These are phyloP conservation scores for Nicotiana obtusifolia DNA, from an alignment of 257 asterid genomes.

Conservation along the genomic window DNA sequence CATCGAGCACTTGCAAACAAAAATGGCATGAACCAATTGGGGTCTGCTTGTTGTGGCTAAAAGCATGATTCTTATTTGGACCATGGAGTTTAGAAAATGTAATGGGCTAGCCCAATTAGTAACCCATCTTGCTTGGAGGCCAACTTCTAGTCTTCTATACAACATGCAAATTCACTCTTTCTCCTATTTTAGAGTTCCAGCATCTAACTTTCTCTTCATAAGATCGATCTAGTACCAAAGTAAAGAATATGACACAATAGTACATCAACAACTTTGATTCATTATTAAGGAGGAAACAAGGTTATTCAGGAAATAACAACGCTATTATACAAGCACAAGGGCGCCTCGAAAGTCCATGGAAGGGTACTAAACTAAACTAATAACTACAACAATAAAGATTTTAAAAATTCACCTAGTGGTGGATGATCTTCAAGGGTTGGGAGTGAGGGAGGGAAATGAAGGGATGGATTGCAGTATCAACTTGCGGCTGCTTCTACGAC, in stretches of 20 bases:
- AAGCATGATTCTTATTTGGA: background rate
- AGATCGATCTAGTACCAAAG: background rate
- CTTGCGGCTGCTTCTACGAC: constrained; percentile 55
- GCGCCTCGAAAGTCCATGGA: background rate
- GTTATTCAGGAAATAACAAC: constrained; percentile 7
- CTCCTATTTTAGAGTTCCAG: background rate
- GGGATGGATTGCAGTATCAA: constrained; percentile 69
- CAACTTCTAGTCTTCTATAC: background rate
- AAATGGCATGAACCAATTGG: background rate
- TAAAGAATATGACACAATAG: background rate
- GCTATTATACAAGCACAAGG: constrained; percentile 22
- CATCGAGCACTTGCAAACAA: too few relatives aligned
- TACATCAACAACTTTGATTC: constrained; percentile 4
- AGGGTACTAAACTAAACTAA: constrained; percentile 6
- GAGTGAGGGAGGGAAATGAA: constrained; percentile 60
- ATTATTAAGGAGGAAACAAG: constrained; percentile 7
- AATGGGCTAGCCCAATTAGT: background rate
- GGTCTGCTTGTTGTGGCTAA: background rate
- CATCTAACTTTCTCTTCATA: background rate
- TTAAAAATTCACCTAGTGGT: constrained; percentile 5
- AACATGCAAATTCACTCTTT: background rate
- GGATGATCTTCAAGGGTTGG: constrained; percentile 22
- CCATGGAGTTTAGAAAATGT: background rate
- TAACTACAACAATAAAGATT: constrained; percentile 8
- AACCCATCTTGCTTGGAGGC: background rate